phyloP scores from a whole-genome alignment of 352 stramenopile genomes.

The Globisporangium paroecandrum region DNA sequence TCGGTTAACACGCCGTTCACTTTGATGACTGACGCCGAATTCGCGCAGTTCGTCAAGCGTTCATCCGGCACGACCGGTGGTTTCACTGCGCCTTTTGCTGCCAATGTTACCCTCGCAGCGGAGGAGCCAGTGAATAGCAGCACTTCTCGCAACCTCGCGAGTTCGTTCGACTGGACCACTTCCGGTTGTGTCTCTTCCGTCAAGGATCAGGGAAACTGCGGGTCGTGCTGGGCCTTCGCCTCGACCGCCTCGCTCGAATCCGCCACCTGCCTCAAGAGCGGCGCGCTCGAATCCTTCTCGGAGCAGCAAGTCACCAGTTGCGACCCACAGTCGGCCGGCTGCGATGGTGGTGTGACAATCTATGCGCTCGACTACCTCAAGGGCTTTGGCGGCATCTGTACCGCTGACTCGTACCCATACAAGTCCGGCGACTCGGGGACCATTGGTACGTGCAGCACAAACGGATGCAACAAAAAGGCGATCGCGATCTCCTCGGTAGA shows the following conservation, averaged over 20 bases:
- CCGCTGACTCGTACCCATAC: background rate
- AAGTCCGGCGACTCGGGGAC: background rate
- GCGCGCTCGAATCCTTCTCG: background rate
- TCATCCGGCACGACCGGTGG: background rate
- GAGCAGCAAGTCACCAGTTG: background rate
- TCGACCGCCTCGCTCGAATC: conserved; percentile 73
- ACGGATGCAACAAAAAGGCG: background rate
- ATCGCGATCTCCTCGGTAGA: background rate
- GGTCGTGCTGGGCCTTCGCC: conserved; percentile 97
- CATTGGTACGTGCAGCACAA: background rate
- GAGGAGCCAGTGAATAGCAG: background rate
- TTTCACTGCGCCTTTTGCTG: too few relatives aligned
- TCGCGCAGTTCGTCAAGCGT: background rate
- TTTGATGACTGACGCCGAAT: background rate
- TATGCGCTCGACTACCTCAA: background rate
- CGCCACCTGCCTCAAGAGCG: conserved; percentile 28
- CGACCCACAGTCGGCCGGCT: background rate
- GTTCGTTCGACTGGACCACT: background rate
- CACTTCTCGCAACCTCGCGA: background rate
- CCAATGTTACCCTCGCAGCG: background rate
- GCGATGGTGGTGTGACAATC: background rate
- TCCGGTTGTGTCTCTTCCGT: conserved; percentile 21
- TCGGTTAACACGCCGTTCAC: background rate
- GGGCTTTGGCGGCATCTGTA: background rate
- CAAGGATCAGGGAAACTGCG: conserved; percentile 95